Evolutionary conservation across 2,329 filamentous ascomycete genomes (phyloP), one percentile per base, ranked within the genome.

Genomic region (Fusarium torreyae): DNA sequence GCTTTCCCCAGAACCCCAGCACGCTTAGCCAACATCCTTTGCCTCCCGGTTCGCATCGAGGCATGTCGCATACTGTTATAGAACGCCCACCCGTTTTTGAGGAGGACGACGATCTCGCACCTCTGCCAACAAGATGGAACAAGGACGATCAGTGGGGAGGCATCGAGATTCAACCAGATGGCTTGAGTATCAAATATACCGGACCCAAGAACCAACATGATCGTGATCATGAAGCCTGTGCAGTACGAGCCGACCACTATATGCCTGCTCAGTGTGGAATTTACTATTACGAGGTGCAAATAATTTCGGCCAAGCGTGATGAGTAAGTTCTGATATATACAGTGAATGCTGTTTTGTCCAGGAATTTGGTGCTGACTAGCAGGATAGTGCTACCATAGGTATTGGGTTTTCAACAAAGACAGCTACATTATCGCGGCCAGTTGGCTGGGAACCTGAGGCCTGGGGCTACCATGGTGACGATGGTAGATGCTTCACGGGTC

Each of bases 241-340:
- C 93, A 14, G 89, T 97, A 60, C 89, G 96, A 57, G 89, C 94
- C 28, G 92, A 99, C 78, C 86, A 94, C 77, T 88, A 90, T 49
- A 98, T 98, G 89, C 94, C 96, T 6, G 86, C 89, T 36, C 92
- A 97, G 75, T 96, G 93, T 71, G 96, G 96, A 3, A 91, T 99
- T 63, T 99, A 97, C 79, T 99, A 99, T 78, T 99, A 90, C 76
- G 96, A 99, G 77, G 85, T 91, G 24, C 81, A 81, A 17, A 82
- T 89, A 48, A 60, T 86, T 26, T 80, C 82, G 17, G 83, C 81
- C 53, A 86, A 84, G 74, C 80, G 81, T 67, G 85, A 88, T 43
- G 87, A 89, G 86, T 89, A 81, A 55, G 86, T 85, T 11, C n/a
- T 22, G 10, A 57, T 50, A 20, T 22, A 33, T 28, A 55, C 17